Evolutionary conservation across 257 asterid species (phyloP).

Genomic region (Oldenlandia corymbosa): DNA sequence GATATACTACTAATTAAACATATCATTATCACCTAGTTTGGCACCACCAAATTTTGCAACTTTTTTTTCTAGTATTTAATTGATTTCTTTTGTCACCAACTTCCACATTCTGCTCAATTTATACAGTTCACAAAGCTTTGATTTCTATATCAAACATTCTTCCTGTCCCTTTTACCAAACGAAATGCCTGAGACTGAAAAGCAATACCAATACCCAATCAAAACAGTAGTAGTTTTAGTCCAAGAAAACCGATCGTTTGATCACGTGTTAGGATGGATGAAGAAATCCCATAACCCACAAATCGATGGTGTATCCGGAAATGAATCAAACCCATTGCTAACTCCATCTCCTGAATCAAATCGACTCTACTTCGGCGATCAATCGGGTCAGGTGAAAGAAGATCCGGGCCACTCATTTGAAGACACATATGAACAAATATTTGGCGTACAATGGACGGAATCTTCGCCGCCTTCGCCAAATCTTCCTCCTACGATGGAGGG

Average conservation of each 20-base stretch:
- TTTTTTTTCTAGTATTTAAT: too few species aligned
- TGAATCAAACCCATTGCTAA: constrained; percentile 46
- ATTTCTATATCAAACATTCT: too few species aligned
- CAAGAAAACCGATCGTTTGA: constrained; percentile 78
- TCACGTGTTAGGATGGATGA: constrained; percentile 77
- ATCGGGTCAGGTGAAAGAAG: constrained; percentile 40
- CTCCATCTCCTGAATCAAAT: constrained; percentile 25
- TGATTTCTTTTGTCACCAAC: too few species aligned
- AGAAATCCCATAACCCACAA: constrained; percentile 50
- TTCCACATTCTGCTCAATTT: too few species aligned
- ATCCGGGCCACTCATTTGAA: constrained; percentile 75
- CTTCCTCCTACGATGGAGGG: constrained; percentile 57
- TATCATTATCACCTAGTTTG: too few species aligned
- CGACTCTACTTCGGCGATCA: constrained; percentile 20
- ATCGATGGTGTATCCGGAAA: constrained; percentile 60
- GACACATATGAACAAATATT: constrained; percentile 50
- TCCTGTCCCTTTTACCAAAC: too few species aligned
- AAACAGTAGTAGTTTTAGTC: constrained; percentile 57
- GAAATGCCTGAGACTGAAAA: too few species aligned
- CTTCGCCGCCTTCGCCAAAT: constrained; percentile 15
- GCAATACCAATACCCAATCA: constrained; percentile 48
- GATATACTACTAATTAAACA: too few species aligned
- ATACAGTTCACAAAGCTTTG: too few species aligned
- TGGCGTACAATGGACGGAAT: constrained; percentile 42
- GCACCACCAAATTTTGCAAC: too few species aligned